Conservation (phyloP, 805 yeast species). For the Hanseniaspora hatyaiensis region DNA sequence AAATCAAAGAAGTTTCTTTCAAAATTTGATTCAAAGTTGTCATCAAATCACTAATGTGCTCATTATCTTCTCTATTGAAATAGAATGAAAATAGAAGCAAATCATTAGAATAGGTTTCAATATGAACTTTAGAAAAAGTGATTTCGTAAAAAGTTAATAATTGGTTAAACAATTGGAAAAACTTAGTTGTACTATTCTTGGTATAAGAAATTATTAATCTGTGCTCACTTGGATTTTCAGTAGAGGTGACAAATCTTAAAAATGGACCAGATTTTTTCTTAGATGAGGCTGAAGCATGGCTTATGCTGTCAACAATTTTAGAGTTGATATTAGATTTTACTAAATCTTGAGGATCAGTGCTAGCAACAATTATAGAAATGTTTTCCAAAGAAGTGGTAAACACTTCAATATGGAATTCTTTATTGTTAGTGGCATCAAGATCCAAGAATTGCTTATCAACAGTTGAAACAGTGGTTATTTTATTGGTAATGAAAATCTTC, state of each 20-base stretch:
- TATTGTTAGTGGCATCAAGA: constrained; percentile 41
- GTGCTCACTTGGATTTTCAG: constrained; percentile 57
- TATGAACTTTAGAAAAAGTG: constrained; percentile 75
- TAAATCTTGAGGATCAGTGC: constrained; percentile 67
- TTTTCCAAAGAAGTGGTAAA: constrained; percentile 26
- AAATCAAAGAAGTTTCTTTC: constrained; percentile 85
- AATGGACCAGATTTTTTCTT: constrained; percentile 78
- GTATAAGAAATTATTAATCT: constrained; percentile 81
- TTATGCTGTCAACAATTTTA: constrained; percentile 31
- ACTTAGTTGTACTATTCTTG: constrained; percentile 72
- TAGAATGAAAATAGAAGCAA: constrained; percentile 72
- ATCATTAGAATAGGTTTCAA: constrained; percentile 32
- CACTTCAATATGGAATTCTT: constrained; percentile 72
- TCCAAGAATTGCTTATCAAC: constrained; percentile 90
- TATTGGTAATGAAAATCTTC: constrained; percentile 32
- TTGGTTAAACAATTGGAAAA: constrained; percentile 74
- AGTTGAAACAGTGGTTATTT: constrained; percentile 64
- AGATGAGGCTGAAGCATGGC: constrained; percentile 22
- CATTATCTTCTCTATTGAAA: constrained; percentile 49
- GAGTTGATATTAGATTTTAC: constrained; percentile 24
- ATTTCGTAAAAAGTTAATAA: constrained; percentile 82
- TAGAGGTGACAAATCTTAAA: constrained; percentile 63
- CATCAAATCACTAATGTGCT: constrained; percentile 34
- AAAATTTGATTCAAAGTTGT: constrained; percentile 77
- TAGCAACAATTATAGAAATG: constrained; percentile 32